Evolutionary conservation across 2,329 filamentous ascomycete genomes (phyloP), one percentile per base, ranked within the genome.

Genomic region (Colletotrichum melonis): DNA sequence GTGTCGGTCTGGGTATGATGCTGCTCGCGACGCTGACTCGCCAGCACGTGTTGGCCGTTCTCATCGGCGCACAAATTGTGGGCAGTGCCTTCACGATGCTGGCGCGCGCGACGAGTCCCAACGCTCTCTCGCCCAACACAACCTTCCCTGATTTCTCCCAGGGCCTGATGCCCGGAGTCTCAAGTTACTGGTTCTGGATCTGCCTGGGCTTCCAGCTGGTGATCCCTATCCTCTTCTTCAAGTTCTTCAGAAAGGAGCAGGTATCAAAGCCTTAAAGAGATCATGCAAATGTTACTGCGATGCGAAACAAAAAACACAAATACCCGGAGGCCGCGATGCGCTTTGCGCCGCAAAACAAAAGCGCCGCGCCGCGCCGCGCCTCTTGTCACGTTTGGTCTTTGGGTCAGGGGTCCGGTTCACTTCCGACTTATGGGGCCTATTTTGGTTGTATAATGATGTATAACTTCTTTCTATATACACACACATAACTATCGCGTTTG

Each of bases 1-100:
- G 90, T 52, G 88, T 92, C 2, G 91, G 91, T 2, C 88, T 93
- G 67, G 91, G 91, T 67, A 93, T 92, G 90, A 89, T 93, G 64
- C 83, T 93, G 5, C 81, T 93, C 55, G 90, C 92, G 78, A 92
- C 91, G 0, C 81, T 92, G 75, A 92, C 91, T 1, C 84, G 91
- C 24, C 86, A 92, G 79, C 91, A 93, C 77, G 90, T 92, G 69
- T 86, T 88, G 67, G 91, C 90, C 75, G 89, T 90, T 0, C 82
- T 93, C 26, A 85, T 92, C 52, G 85, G 83, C 1, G 90, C 90
- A 3, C 91, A 93, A 80, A 86, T 92, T 9, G 78, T 93, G 26
- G 91, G 91, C 14, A 89, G 88, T 5, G 80, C 89, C 5, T 89
- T 88, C 3, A 93, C 91, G 2, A 92, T 93, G 49, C 84, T 89